A percentile compares a stretch with the other conserved stretches of the same genome.
phyloP scores from a whole-genome alignment of 257 asterid species.

The Voacanga thouarsii region DNA sequence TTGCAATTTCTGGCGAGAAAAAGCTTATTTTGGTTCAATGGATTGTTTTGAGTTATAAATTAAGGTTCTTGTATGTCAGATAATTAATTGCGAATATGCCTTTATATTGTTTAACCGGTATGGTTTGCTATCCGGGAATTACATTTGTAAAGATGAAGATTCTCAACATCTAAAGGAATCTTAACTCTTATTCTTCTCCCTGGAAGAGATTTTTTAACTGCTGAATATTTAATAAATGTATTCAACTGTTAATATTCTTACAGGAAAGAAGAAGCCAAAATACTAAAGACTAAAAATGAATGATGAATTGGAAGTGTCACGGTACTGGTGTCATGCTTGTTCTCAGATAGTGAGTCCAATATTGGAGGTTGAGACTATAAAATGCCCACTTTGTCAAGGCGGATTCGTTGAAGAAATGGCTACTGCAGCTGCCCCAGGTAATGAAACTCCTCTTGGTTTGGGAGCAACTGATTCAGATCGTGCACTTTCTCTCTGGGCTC shows the following conservation, averaged over 20 bases:
- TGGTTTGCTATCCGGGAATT: background rate
- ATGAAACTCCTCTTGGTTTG: constrained; percentile 33
- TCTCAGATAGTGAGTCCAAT: constrained; percentile 62
- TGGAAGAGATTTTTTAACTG: background rate
- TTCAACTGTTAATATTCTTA: constrained; percentile 4
- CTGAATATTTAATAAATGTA: background rate
- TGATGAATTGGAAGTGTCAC: constrained; percentile 41
- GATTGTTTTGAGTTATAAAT: no score
- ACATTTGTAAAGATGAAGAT: background rate
- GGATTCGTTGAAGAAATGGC: constrained; percentile 82
- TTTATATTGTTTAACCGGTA: background rate
- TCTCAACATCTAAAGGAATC: background rate
- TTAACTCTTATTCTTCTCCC: background rate
- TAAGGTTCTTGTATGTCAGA: background rate
- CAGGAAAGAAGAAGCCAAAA: background rate
- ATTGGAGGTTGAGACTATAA: constrained; percentile 47
- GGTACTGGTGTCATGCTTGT: constrained; percentile 81
- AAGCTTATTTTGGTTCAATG: background rate
- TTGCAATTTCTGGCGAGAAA: background rate
- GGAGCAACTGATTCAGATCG: constrained; percentile 61
- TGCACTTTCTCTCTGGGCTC: constrained; percentile 86
- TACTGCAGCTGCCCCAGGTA: constrained; percentile 31
- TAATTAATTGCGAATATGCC: background rate
- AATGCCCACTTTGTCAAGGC: constrained; percentile 69
- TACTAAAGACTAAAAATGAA: constrained; percentile 40